These are phyloP conservation scores for Hibiscus tridactylites DNA, from an alignment of 345 rosid species.

Conservation along the genomic window DNA sequence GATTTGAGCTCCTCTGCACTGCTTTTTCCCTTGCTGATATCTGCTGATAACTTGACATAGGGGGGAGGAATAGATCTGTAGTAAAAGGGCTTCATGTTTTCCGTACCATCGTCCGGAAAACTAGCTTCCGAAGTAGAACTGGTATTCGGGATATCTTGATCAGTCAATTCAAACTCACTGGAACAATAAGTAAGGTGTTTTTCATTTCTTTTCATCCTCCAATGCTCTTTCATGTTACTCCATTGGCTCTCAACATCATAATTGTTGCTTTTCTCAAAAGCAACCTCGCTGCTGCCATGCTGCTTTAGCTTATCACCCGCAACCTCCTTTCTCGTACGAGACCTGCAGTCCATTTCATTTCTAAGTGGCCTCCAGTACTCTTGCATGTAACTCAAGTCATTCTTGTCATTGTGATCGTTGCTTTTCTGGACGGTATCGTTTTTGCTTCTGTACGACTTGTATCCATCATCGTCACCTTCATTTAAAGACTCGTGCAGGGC, in stretches of 20 bases:
- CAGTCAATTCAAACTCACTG: conserved; percentile 34
- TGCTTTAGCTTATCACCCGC: conserved; percentile 4
- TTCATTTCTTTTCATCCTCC: background rate
- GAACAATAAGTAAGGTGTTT: background rate
- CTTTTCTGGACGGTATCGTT: background rate
- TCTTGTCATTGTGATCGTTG: too few species aligned
- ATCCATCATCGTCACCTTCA: conserved; percentile 9
- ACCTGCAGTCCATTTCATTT: conserved; percentile 13
- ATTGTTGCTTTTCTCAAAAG: background rate
- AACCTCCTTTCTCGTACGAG: conserved; percentile 11
- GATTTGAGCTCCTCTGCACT: conserved; percentile 17
- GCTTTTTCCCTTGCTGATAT: conserved; percentile 23
- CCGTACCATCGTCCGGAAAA: conserved; percentile 34
- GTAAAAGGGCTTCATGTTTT: conserved; percentile 25
- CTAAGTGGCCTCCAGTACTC: conserved; percentile 12
- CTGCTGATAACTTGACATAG: conserved; percentile 22
- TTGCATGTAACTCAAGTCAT: background rate
- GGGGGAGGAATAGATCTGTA: conserved; percentile 44
- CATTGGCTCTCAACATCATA: background rate
- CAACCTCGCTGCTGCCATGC: conserved; percentile 23
- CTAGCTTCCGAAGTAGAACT: conserved; percentile 44
- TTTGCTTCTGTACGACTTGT: conserved; percentile 14
- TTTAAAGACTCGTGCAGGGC: background rate
- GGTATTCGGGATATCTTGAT: conserved; percentile 18
- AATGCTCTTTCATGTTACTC: background rate